These are phyloP conservation scores for Cyberlindnera misumaiensis DNA, from an alignment of 805 yeast genomes.

Conservation along the genomic window DNA sequence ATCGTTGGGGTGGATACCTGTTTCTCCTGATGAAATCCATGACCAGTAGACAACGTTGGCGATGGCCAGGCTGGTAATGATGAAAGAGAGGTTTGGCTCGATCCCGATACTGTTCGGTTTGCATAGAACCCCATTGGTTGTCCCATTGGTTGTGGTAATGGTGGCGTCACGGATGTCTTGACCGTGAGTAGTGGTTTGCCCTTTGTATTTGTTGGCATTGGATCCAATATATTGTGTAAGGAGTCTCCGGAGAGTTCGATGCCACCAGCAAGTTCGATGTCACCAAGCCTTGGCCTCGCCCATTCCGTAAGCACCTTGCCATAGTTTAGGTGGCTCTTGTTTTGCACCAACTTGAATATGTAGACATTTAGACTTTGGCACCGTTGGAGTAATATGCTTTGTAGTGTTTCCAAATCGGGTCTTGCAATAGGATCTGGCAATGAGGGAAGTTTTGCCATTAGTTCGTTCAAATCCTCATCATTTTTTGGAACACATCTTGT, in stretches of 20 bases:
- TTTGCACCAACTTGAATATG: constrained; percentile 29
- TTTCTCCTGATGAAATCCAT: constrained; percentile 5
- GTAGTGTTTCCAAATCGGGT: constrained; percentile 26
- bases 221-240: constrained; percentile 18
- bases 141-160: constrained; percentile 10
- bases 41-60: constrained; percentile 11
- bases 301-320: constrained; percentile 24
- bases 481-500: constrained; percentile 6
- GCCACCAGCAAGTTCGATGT: constrained; percentile 21
- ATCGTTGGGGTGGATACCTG: constrained; percentile 7
- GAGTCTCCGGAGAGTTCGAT: constrained; percentile 12
- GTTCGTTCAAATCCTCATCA: constrained; percentile 2
- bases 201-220: constrained; percentile 11
- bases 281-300: constrained; percentile 25
- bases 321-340: constrained; percentile 19
- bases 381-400: constrained; percentile 28
- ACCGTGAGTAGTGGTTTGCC: constrained; percentile 7
- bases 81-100: neutral
- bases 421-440: constrained; percentile 44
- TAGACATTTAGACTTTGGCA: constrained; percentile 36
- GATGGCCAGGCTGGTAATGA: constrained; percentile 14
- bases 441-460: constrained; percentile 29
- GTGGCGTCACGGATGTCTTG: constrained; percentile 21
- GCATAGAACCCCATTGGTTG: neutral
- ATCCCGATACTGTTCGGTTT: constrained; percentile 1